These are phyloP conservation scores for Thielaviopsis populi DNA, from an alignment of 2,329 filamentous ascomycete species.

Conservation along the genomic window DNA sequence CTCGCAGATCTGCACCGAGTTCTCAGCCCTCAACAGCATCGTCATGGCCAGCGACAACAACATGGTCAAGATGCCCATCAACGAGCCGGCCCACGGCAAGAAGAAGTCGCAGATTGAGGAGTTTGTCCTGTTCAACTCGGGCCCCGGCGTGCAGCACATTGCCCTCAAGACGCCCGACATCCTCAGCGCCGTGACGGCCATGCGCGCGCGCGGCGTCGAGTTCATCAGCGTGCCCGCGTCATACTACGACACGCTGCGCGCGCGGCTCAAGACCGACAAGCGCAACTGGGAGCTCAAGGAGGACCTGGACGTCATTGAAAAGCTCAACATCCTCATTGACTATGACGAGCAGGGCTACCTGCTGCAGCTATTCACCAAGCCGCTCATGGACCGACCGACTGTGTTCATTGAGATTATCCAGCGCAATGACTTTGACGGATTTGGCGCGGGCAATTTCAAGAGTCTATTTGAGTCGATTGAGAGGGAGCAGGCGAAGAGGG, in stretches of 20 bases:
- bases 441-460: constrained; percentile 93
- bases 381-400: constrained; percentile 83
- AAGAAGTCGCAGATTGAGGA: constrained; percentile 92
- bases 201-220: constrained; percentile 77
- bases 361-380: constrained; percentile 64
- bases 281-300: constrained; percentile 53
- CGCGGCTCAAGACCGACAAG: constrained; percentile 51
- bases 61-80: constrained; percentile 94
- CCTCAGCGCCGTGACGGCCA: constrained; percentile 56
- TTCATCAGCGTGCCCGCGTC: constrained; percentile 82
- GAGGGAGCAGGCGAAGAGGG: constrained; percentile 72
- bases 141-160: constrained; percentile 85
- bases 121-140: constrained; percentile 78
- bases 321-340: constrained; percentile 79
- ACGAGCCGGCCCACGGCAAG: constrained; percentile 81
- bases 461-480: constrained; percentile 91
- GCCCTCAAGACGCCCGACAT: constrained; percentile 73
- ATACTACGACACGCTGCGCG: constrained; percentile 67
- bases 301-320: constrained; percentile 61
- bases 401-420: constrained; percentile 97
- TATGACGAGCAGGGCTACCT: constrained; percentile 89
- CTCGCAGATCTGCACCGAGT: constrained; percentile 82
- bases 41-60: constrained; percentile 83
- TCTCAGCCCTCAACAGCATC: constrained; percentile 72
- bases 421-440: constrained; percentile 76